Evolutionary conservation across 2,329 filamentous ascomycete genomes (phyloP).

Genomic region (Hyphodiscus sp.): DNA sequence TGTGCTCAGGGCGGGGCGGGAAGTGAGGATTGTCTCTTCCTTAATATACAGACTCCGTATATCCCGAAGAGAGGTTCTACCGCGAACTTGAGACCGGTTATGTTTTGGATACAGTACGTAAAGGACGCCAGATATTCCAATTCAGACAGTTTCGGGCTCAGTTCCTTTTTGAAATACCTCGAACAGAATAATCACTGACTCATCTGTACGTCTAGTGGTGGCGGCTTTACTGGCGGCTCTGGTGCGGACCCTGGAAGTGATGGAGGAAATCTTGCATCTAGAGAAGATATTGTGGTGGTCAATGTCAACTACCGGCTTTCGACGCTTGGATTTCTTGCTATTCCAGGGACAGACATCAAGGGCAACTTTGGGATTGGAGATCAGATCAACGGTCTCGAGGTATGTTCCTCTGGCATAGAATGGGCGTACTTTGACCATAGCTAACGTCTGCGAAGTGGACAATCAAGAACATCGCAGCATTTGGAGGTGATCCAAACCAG

Average conservation of each 20-base stretch:
- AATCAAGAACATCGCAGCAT: constrained; percentile 37
- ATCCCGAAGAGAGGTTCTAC: constrained; percentile 18
- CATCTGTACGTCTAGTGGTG: constrained; percentile 14
- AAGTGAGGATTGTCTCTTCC: constrained; percentile 25
- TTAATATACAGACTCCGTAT: constrained; percentile 35
- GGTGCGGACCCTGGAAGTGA: constrained; percentile 22
- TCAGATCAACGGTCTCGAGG: constrained; percentile 41
- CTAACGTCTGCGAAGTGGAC: constrained; percentile 35
- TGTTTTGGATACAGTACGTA: constrained; percentile 24
- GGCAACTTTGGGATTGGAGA: constrained; percentile 48
- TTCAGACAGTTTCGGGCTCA: not conserved
- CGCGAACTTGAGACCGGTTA: constrained; percentile 28
- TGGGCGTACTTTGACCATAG: not conserved
- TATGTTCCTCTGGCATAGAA: constrained; percentile 7
- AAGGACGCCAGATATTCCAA: not conserved
- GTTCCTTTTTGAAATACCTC: not conserved
- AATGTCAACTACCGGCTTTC: constrained; percentile 25
- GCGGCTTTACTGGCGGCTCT: constrained; percentile 30
- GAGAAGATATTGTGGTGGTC: constrained; percentile 27
- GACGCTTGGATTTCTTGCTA: constrained; percentile 34
- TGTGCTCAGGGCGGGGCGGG: constrained; percentile 31
- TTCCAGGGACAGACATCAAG: constrained; percentile 43
- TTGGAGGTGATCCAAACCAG: constrained; percentile 40
- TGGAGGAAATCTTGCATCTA: constrained; percentile 24
- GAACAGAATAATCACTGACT: not conserved